phyloP scores from a whole-genome alignment of 2,329 filamentous ascomycete species.

The Paramyrothecium sp. region DNA sequence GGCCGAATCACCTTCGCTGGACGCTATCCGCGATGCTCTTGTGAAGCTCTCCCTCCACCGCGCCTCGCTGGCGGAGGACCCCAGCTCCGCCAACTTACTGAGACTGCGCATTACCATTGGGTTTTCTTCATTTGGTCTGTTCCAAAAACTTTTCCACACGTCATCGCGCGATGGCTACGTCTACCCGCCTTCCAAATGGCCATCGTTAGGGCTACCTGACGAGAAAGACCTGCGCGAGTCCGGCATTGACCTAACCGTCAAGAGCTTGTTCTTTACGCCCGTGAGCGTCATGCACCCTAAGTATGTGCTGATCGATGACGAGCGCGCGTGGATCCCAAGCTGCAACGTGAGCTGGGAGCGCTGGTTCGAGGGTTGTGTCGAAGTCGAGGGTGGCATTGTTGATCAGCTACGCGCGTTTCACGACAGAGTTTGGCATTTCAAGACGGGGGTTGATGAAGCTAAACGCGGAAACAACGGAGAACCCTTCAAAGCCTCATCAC shows the following conservation, averaged over 20 bases:
- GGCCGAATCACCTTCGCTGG: constrained; percentile 63
- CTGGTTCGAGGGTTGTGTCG: constrained; percentile 81
- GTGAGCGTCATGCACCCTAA: constrained; percentile 90
- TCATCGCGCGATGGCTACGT: constrained; percentile 59
- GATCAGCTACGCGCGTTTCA: constrained; percentile 66
- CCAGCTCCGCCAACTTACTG: constrained; percentile 18
- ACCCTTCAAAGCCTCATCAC: neutral
- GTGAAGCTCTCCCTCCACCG: constrained; percentile 52
- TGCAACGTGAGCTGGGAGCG: constrained; percentile 85
- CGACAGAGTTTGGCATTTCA: constrained; percentile 59
- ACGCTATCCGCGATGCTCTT: constrained; percentile 57
- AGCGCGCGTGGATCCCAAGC: constrained; percentile 67
- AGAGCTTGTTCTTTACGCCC: constrained; percentile 76
- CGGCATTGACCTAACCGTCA: constrained; percentile 67
- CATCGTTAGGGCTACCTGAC: constrained; percentile 62
- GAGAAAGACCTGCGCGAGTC: constrained; percentile 47
- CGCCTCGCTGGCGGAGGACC: constrained; percentile 2
- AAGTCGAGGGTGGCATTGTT: constrained; percentile 62
- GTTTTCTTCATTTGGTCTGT: constrained; percentile 70
- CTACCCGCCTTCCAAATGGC: constrained; percentile 62
- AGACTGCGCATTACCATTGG: constrained; percentile 66
- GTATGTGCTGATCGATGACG: constrained; percentile 71
- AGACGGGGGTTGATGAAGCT: constrained; percentile 12
- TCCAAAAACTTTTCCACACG: constrained; percentile 75
- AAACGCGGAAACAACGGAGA: neutral